Evolutionary conservation across 73 alveolate species (phyloP), one percentile per base, ranked within the genome.

Genomic region (Blepharisma japonicum): DNA sequence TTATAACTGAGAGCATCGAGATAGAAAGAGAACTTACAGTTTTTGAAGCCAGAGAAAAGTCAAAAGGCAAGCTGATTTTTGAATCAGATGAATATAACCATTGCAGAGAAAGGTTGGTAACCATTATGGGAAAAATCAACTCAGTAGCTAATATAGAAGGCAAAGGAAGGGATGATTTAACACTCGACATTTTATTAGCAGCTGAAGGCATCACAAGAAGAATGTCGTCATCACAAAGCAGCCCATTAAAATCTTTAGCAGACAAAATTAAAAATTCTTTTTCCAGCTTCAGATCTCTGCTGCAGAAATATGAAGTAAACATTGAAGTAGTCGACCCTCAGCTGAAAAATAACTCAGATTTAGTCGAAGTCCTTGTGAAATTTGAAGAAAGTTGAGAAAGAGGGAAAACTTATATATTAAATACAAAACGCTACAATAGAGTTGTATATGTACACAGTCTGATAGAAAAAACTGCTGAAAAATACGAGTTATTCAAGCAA

Each of bases 281-380:
- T 79, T 48, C 25, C 45, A 67, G 74, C 23, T 70, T 85, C 48
- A 42, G 92, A 68, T 71, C 72, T 48, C 84, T 94, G 79, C 86
- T 96, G 68, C 79, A 94, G 61, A 91, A 91, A 83, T 96, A 94
- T 81, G 95, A 91, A 68, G 89, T 81, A 55, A 92, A 94, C 72
- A 96, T 96, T 61, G 99, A 96, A 83, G 88, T 93, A 45, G 98
- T 96, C 25, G 98, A 96, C 71, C 98, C 99, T 3, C 89, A 89
- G 68, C 90, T 96, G 50, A 90, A 89, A 80, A 96, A 96, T 78
- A 96, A 96, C 83, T 81, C 86, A 67, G 99, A 96, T 71, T 85
- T 96, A 54, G 98, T 95, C 6, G 96, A 91, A 71, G 87, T 85
- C 53, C 80, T 96, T 50, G 80, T 77, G 9, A 90, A 95, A 56